Conservation (phyloP, 192 early-diverging fungal genomes). For the Oehlia diaphana region DNA sequence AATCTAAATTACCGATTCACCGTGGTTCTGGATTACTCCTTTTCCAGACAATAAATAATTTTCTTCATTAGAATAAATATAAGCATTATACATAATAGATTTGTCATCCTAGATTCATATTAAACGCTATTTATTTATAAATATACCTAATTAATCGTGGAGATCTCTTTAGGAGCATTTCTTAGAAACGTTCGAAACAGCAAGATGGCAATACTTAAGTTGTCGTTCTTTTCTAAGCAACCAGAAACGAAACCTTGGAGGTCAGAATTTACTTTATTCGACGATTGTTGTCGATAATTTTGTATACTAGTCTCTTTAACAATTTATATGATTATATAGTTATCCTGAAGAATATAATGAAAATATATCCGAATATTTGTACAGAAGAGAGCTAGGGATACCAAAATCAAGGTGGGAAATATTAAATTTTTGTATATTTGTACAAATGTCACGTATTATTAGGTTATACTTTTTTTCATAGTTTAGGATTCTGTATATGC, state of each 20-base stretch:
- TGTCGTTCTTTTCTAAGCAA: constrained; percentile 20
- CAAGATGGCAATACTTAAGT: constrained; percentile 12
- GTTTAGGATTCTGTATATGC: too few relatives aligned
- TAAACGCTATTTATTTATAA: neutral
- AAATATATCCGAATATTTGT: neutral
- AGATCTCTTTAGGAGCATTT: constrained; percentile 11
- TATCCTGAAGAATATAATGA: constrained; percentile 1
- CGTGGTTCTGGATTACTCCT: neutral
- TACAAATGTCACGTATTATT: neutral
- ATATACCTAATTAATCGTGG: neutral
- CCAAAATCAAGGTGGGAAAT: neutral
- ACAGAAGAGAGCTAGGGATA: constrained; percentile 3
- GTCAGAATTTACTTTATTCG: neutral
- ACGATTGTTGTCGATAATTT: neutral
- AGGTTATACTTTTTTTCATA: too few relatives aligned
- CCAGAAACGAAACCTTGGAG: constrained; percentile 17
- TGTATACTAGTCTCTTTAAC: neutral
- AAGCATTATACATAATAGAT: too few relatives aligned
- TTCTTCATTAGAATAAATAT: too few relatives aligned
- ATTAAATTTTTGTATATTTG: neutral
- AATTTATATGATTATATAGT: neutral
- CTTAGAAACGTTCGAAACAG: constrained; percentile 12
- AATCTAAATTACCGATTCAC: neutral
- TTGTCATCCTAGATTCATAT: neutral
- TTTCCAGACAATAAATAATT: neutral